Base-by-base conservation (phyloP, 129 eudicot species). In the Mikania micrantha region DNA sequence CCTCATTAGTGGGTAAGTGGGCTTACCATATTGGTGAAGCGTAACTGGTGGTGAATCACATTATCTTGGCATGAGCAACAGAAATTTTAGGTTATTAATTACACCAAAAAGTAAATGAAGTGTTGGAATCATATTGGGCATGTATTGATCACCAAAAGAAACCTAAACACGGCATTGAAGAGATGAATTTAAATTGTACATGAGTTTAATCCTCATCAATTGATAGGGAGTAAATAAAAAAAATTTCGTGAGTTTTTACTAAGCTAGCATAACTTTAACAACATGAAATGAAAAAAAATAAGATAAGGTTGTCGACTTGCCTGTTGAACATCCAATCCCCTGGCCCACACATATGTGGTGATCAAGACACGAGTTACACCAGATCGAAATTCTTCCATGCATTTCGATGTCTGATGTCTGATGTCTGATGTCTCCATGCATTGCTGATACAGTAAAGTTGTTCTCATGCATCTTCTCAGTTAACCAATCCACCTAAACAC, bases 401-500 rank as follows among this genome's bases (percentile, higher is more conserved):
- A 84, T 92, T 96, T 65, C 98, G 74, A 67, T 92, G 82, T 88
- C 66, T 92, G 98, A 45, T 96, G 98, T 96, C n/a, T n/a, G n/a
- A n/a, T n/a, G n/a, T n/a, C n/a, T n/a, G n/a, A 92, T 92, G 72
- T 88, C 95, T 73, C 98, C 98, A 25, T 92, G 98, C 98, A 92
- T 92, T 24, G 95, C 83, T 9, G 98, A 92, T 62, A 92, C 96
- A 5, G 96, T 88, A 31, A 92, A 92, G 73, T 92, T 92, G 80
- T 84, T 82, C 70, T 83, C 95, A 39, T 96, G 94, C 98, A 92
- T 92, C 84, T 92, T 92, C 71, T 80, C 90, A 27, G 98, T 85
- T 59, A 92, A 83, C 98, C 98, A 92, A 78, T 92, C 96, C 67
- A 92, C 98, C 98, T 92, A 68, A 35, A 69, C 22, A 29, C 2